Evolutionary conservation across 768 basidiomycete genomes (phyloP), one percentile per base, ranked within the genome.

Genomic region (Fomitopsis serialis): DNA sequence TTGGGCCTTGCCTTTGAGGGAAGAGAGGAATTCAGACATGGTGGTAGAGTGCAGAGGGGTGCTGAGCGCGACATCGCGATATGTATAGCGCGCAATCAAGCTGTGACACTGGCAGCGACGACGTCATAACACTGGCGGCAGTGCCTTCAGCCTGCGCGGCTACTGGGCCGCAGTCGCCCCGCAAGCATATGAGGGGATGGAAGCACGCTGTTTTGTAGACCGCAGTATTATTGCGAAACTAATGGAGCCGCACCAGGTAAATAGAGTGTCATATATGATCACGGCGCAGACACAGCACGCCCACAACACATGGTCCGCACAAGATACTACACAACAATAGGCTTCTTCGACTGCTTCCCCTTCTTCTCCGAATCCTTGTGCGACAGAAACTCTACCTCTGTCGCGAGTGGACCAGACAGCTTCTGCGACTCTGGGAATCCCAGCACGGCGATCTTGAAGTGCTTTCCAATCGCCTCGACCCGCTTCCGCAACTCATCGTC

Each of bases 291-390:
- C 32, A 47, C 36, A 52, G 22, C 40, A 24, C 37, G 19, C 47
- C 43, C 44, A 45, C 56, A 53, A 29, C 19, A 46, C 29, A n/a
- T n/a, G n/a, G n/a, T n/a, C n/a, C n/a, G n/a, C n/a, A n/a, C 37
- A 52, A 32, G 27, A 45, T 13, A 53, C 45, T 50, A 46, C 46
- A 73, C 73, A 89, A 89, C 82, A 65, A 81, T 64, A 51, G 90
- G 87, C 76, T 91, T 93, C 78, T 81, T 87, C 62, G 81, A 78
- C 50, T 78, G 67, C 71, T 92, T 93, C 65, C 87, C 88, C 76
- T 95, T 96, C 81, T 87, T 93, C 78, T 95, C 92, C 59, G 87
- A 87, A 70, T 96, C 93, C 72, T 93, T 93, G 76, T 96, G 92
- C 63, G 89, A 92, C 70, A 91, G 69, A 68, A 94, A 98, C 73